These are phyloP conservation scores for Zoysia japonica DNA, from an alignment of 176 grass and related monocot genomes.

Conservation along the genomic window DNA sequence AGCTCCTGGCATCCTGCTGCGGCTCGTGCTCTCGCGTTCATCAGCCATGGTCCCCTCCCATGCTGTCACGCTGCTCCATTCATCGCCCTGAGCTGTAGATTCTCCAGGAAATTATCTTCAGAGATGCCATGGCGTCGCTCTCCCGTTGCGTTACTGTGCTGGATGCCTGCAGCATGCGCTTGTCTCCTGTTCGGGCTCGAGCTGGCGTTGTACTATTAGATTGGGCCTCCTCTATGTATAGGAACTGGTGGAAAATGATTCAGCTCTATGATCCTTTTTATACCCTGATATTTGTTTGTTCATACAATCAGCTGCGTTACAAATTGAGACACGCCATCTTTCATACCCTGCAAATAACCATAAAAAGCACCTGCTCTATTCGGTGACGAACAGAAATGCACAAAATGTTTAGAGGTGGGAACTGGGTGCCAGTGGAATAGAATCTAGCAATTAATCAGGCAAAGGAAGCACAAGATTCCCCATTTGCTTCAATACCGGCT, in stretches of 20 bases:
- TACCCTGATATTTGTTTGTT: background rate
- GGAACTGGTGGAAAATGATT: background rate
- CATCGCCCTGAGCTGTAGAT: conserved; percentile 34
- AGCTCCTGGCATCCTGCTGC: background rate
- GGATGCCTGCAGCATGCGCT: background rate
- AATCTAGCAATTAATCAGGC: background rate
- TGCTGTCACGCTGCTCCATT: background rate
- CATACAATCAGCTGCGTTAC: background rate
- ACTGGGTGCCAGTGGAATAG: background rate
- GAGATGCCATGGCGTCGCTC: background rate
- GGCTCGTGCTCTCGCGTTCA: conserved; percentile 27
- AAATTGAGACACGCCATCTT: background rate
- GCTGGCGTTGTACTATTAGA: background rate
- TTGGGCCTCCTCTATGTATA: background rate
- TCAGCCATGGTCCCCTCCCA: conserved; percentile 25
- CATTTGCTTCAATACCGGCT: background rate
- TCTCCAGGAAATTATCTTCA: conserved; percentile 7
- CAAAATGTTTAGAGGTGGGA: background rate
- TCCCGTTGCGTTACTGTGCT: background rate
- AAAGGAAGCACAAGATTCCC: background rate
- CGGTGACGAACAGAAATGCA: background rate
- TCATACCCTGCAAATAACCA: background rate
- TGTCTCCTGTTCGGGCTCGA: background rate
- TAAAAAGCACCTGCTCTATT: background rate
- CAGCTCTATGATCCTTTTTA: background rate